A percentile compares a stretch with the other conserved stretches of the same genome.
Conservation (phyloP, 306 rosid genomes). For the Hippophae gyantsensis region DNA sequence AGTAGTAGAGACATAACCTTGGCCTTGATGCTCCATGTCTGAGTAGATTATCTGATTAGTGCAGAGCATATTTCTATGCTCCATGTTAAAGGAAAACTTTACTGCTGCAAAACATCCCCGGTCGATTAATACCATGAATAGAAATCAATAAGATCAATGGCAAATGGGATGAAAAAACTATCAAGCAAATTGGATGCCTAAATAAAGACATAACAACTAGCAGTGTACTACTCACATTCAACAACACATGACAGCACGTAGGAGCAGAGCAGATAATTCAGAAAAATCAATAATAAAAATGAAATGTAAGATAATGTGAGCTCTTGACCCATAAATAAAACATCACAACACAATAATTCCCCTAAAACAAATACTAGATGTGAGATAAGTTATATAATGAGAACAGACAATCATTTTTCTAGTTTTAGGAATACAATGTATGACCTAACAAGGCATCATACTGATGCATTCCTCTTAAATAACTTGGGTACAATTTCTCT, state of each 20-base stretch:
- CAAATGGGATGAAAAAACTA: constrained; percentile 10
- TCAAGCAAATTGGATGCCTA: neutral
- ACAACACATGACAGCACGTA: neutral
- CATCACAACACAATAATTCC: no score
- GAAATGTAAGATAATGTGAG: no score
- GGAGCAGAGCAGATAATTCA: no score
- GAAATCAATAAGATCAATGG: constrained; percentile 13
- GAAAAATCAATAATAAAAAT: no score
- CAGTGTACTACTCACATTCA: neutral
- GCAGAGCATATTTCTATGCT: constrained; percentile 35
- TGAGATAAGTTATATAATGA: no score
- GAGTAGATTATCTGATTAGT: constrained; percentile 46
- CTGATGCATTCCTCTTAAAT: no score
- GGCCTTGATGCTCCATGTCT: constrained; percentile 65
- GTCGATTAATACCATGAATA: constrained; percentile 17
- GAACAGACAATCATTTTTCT: no score
- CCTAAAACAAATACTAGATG: no score
- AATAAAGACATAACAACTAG: neutral
- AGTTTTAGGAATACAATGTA: no score
- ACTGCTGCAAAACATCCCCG: constrained; percentile 30
- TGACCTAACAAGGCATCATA: no score
- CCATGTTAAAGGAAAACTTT: constrained; percentile 31
- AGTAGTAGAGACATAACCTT: constrained; percentile 47
- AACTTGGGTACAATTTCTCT: no score
- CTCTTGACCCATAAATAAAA: no score